Conservation (phyloP, 495 filamentous ascomycete species). For the Thozetella sp. region DNA sequence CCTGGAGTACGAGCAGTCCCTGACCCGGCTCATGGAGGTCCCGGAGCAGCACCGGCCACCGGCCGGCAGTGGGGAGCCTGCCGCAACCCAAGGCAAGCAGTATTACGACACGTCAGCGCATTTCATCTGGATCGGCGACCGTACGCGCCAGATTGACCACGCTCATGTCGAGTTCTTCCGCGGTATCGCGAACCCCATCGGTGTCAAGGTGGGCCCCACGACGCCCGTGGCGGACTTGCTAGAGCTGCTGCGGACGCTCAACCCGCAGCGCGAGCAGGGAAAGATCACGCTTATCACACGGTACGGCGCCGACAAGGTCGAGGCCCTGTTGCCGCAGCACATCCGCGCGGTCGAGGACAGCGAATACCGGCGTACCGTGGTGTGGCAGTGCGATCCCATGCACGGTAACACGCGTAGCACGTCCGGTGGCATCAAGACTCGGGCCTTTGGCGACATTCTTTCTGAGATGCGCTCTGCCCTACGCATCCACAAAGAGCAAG, state of each 20-base stretch:
- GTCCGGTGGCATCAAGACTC: constrained; percentile 78
- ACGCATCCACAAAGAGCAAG: constrained; percentile 78
- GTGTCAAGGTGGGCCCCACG: constrained; percentile 91
- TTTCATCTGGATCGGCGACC: constrained; percentile 98
- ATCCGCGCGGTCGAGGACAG: constrained; percentile 80
- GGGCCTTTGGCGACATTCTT: constrained; percentile 84
- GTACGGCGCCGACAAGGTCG: constrained; percentile 79
- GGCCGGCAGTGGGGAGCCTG: constrained; percentile 8
- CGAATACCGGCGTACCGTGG: constrained; percentile 72
- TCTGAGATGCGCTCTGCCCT: constrained; percentile 79
- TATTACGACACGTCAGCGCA: constrained; percentile 94
- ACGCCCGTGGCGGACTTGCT: constrained; percentile 76
- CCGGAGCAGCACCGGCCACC: constrained; percentile 40
- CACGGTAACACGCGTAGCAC: constrained; percentile 84
- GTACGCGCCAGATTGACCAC: constrained; percentile 87
- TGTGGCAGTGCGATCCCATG: constrained; percentile 99
- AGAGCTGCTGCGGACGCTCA: constrained; percentile 76
- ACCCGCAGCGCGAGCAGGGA: constrained; percentile 78
- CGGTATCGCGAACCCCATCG: constrained; percentile 92
- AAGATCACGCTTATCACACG: constrained; percentile 96
- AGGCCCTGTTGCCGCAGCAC: constrained; percentile 71
- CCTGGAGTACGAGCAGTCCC: constrained; percentile 88
- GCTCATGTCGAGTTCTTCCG: constrained; percentile 98
- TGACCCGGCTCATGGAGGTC: constrained; percentile 75
- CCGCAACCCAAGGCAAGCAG: constrained; percentile 30